phyloP scores from a whole-genome alignment of 2,329 filamentous ascomycete species.

The Hortaea werneckii region DNA sequence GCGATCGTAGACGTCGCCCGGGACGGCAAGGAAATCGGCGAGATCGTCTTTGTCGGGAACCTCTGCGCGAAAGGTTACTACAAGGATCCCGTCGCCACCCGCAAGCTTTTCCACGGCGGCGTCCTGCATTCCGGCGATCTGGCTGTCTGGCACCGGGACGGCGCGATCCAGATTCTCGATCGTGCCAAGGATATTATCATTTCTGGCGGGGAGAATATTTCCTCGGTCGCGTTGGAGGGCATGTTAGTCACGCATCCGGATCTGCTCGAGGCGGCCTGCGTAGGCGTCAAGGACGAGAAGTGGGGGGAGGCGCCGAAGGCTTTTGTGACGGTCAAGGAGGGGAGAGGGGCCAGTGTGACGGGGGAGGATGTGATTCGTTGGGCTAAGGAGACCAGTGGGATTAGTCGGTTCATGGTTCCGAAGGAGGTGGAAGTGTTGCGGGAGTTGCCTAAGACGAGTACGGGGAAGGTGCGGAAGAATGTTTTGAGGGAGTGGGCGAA shows the following conservation, averaged over 20 bases:
- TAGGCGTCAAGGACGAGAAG: constrained; percentile 74
- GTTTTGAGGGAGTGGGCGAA: constrained; percentile 78
- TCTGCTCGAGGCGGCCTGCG: constrained; percentile 83
- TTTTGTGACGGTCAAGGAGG: constrained; percentile 70
- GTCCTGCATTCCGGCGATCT: constrained; percentile 83
- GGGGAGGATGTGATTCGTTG: constrained; percentile 70
- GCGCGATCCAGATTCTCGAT: constrained; percentile 83
- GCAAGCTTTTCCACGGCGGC: constrained; percentile 77
- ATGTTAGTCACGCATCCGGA: constrained; percentile 83
- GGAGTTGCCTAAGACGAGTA: constrained; percentile 92
- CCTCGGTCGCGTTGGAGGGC: constrained; percentile 79
- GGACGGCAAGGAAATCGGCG: constrained; percentile 67
- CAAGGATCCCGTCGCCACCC: constrained; percentile 77
- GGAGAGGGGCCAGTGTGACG: constrained; percentile 38
- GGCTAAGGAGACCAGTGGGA: constrained; percentile 70
- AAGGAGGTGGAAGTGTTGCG: constrained; percentile 65
- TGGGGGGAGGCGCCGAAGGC: constrained; percentile 97
- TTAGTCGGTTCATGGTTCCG: constrained; percentile 84
- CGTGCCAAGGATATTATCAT: constrained; percentile 98
- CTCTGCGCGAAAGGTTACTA: constrained; percentile 89
- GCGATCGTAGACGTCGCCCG: constrained; percentile 58
- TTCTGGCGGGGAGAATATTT: constrained; percentile 94
- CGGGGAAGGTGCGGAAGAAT: constrained; percentile 95
- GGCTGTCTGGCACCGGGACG: constrained; percentile 86
- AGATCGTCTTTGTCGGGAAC: constrained; percentile 82